Evolutionary conservation across 768 basidiomycete species (phyloP).

Genomic region (Sarcodon sp.): DNA sequence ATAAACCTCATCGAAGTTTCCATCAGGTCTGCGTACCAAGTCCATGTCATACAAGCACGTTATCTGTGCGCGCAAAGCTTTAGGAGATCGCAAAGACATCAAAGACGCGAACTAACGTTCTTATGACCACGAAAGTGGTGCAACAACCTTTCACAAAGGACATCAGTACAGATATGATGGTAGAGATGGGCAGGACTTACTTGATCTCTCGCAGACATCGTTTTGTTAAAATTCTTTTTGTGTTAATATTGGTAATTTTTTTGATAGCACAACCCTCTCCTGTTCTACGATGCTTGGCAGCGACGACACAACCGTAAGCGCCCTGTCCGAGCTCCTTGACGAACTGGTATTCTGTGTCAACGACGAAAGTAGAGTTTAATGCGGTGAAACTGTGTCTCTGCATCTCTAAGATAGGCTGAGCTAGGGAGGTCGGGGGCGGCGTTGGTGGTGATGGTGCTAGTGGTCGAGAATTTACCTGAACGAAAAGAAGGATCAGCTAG

Average conservation of each 20-base stretch:
- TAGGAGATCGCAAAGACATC: slow-evolving; percentile 3
- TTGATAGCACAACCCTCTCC: slow-evolving; percentile 92
- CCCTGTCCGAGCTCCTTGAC: slow-evolving; percentile 97
- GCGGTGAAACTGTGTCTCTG: slow-evolving; percentile 71
- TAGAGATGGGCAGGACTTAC: slow-evolving; percentile 24
- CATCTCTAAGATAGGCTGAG: slow-evolving; percentile 24
- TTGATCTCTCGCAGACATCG: slow-evolving; percentile 92
- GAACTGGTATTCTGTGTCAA: slow-evolving; percentile 84
- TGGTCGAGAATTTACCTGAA: neutral
- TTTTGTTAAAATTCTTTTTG: slow-evolving; percentile 94
- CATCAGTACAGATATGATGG: slow-evolving; percentile 6
- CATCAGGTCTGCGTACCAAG: slow-evolving; percentile 83
- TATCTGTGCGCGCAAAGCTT: slow-evolving; percentile 39
- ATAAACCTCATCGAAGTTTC: slow-evolving; percentile 95
- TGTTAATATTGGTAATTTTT: slow-evolving; percentile 92
- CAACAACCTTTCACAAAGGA: slow-evolving; percentile 42
- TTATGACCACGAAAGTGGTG: slow-evolving; percentile 99
- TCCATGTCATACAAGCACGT: slow-evolving; percentile 98
- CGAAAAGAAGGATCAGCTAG: neutral
- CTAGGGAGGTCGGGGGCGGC: neutral
- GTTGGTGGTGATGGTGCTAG: neutral
- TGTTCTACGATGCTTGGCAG: slow-evolving; percentile 70
- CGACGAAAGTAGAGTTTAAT: slow-evolving; percentile 77
- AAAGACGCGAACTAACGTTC: slow-evolving; percentile 49
- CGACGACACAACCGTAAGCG: slow-evolving; percentile 87